Percentiles rank a stretch among this genome's conserved stretches.
These are phyloP conservation scores for Boechera stricta DNA, from an alignment of 345 rosid species.

Conservation along the genomic window DNA sequence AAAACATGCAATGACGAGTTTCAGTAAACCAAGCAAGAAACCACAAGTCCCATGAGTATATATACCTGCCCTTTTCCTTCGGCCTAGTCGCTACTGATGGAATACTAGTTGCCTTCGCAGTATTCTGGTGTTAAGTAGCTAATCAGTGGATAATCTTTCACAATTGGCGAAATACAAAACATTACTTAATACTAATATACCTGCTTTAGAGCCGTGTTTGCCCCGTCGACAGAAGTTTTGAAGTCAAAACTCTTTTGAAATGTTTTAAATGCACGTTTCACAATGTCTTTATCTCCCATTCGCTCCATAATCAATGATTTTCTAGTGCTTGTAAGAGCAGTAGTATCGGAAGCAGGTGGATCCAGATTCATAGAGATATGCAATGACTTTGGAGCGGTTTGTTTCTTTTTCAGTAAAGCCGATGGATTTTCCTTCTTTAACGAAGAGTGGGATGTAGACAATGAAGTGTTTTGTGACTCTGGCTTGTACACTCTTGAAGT, in stretches of 20 bases:
- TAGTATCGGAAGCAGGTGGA: conserved; percentile 49
- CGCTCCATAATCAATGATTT: conserved; percentile 82
- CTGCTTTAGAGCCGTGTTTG: conserved; percentile 59
- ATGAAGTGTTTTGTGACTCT: conserved; percentile 43
- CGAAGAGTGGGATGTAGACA: conserved; percentile 50
- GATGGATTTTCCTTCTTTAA: conserved; percentile 49
- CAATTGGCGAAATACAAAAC: not conserved
- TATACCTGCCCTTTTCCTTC: conserved; percentile 73
- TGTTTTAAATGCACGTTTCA: conserved; percentile 80
- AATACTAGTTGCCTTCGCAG: conserved; percentile 50
- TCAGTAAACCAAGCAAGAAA: conserved; percentile 29
- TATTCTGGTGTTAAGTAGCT: conserved; percentile 20
- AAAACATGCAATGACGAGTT: conserved; percentile 8
- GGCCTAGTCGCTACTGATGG: conserved; percentile 48
- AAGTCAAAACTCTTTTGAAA: conserved; percentile 65
- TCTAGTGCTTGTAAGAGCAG: conserved; percentile 52
- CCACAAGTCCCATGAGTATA: conserved; percentile 20
- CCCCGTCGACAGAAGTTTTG: conserved; percentile 52
- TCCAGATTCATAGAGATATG: conserved; percentile 69
- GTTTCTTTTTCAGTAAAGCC: conserved; percentile 53
- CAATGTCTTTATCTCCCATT: conserved; percentile 96
- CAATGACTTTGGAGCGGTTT: conserved; percentile 73
- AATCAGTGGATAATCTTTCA: not conserved
- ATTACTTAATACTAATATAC: conserved; percentile 38
- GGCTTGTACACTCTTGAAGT: conserved; percentile 64